These are phyloP conservation scores for Pholiota conissans DNA, from an alignment of 768 basidiomycete species.

Conservation along the genomic window DNA sequence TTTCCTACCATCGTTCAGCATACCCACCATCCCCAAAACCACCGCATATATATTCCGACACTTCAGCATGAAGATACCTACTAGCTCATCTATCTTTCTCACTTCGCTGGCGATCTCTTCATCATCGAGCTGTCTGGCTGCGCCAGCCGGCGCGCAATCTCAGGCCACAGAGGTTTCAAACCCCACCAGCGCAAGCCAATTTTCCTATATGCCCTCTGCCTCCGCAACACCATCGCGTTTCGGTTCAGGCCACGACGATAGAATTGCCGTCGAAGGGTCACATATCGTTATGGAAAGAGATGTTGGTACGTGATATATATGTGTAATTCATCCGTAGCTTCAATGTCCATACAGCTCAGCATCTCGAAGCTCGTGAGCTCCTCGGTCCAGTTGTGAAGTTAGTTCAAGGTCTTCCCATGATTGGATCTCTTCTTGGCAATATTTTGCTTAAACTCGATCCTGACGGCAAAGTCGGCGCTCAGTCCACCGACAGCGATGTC, in stretches of 20 bases:
- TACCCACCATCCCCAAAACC: conserved; percentile 9
- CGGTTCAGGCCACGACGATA: not conserved
- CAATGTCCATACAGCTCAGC: not conserved
- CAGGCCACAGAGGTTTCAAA: conserved; percentile 23
- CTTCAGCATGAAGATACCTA: conserved; percentile 43
- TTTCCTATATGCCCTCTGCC: conserved; percentile 7
- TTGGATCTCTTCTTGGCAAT: conserved; percentile 2
- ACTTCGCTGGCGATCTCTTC: conserved; percentile 51
- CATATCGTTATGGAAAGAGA: not conserved
- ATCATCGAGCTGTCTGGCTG: conserved; percentile 45
- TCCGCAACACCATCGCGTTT: not conserved
- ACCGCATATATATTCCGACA: too few species aligned
- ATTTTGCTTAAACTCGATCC: not conserved
- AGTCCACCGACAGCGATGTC: not conserved
- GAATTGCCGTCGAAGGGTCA: not conserved
- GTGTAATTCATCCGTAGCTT: not conserved
- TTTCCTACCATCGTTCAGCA: not conserved
- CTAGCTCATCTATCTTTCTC: conserved; percentile 48
- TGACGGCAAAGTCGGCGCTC: not conserved
- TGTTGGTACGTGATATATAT: not conserved
- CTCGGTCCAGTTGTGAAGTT: not conserved
- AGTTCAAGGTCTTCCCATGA: not conserved
- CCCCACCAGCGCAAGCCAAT: conserved; percentile 21
- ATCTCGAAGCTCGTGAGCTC: conserved; percentile 1
- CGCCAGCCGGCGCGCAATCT: conserved; percentile 35